Evolutionary conservation across 768 basidiomycete species (phyloP), one percentile per base, ranked within the genome.

Genomic region (Pleurotus giganteus): DNA sequence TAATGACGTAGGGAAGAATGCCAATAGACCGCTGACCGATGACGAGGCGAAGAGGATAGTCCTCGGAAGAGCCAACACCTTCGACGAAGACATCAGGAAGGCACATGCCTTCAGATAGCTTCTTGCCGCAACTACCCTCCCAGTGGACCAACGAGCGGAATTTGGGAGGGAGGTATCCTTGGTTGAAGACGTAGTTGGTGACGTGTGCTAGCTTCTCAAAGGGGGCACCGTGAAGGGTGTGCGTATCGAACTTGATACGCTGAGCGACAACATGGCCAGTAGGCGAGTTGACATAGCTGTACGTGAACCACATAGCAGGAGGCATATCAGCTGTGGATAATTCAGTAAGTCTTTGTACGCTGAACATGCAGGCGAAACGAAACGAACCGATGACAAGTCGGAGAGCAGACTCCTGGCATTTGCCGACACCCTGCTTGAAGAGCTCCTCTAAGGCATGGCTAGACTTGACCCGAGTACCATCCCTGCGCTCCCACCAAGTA

Each of bases 101-200:
- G 27, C 55, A 54, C 17, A 55, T 53, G 26, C 60, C 53, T 47
- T 73, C 71, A 21, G 62, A 59, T 44, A 73, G 61, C 32, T 55
- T 58, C 56, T 63, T 66, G 39, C 77, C 76, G 46, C 76, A 74
- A 1, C 55, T 19, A 4, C 66, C 66, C 54, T 73, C 62, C 79
- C 77, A 79, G 62, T 71, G 69, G 28, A 79, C 77, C 19, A 69
- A 58, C 29, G 70, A 60, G 49, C 76, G 66, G 36, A 67, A 51
- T 46, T 71, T 64, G n/a, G 65, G 57, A 5, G 69, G 61, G 13
- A 72, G 61, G 62, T 70, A 81, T 1, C 73, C 72, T 31, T 68
- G 67, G 21, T 45, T 57, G 64, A 80, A 81, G 59, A 79, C 67
- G 54, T 79, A 56, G 68, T 80, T 80, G 47, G 76, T 78, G 53